Conservation (phyloP, 768 basidiomycete species). For the Lactarius trivialis region DNA sequence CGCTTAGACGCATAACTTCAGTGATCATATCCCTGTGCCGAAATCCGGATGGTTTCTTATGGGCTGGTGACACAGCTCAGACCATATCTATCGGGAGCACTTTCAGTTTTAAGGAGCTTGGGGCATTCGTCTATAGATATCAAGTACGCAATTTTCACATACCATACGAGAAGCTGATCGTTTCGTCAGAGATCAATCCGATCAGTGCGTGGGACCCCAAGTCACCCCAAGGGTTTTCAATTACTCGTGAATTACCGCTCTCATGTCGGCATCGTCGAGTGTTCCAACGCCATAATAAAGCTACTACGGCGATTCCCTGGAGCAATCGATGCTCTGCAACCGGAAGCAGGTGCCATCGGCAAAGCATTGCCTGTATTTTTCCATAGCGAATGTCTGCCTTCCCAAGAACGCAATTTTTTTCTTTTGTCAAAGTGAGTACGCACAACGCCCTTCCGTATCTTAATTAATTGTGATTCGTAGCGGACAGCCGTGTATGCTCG, state of each 20-base stretch:
- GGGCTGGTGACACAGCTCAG: conserved; percentile 78
- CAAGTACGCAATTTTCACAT: conserved; percentile 39
- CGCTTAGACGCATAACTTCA: conserved; percentile 25
- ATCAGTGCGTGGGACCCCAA: conserved; percentile 17
- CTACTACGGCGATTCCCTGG: conserved; percentile 51
- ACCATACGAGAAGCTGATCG: background rate
- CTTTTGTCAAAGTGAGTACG: background rate
- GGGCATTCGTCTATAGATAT: conserved; percentile 54
- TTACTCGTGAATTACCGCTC: conserved; percentile 63
- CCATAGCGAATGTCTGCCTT: conserved; percentile 34
- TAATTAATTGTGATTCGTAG: conserved; percentile 25
- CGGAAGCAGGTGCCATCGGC: conserved; percentile 49
- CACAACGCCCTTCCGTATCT: background rate
- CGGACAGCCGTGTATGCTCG: conserved; percentile 48
- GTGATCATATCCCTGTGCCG: conserved; percentile 57
- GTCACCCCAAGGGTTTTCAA: conserved; percentile 42
- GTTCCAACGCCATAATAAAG: conserved; percentile 59
- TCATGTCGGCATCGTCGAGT: conserved; percentile 67
- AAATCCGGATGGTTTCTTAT: conserved; percentile 63
- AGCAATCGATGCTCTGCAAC: conserved; percentile 51
- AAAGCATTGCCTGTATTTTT: conserved; percentile 57
- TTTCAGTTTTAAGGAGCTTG: conserved; percentile 66
- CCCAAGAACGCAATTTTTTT: conserved; percentile 4
- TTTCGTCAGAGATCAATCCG: background rate
- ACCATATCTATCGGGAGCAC: conserved; percentile 68